phyloP scores from a whole-genome alignment of 139 green algal species.

The Ettlia oleoabundans region DNA sequence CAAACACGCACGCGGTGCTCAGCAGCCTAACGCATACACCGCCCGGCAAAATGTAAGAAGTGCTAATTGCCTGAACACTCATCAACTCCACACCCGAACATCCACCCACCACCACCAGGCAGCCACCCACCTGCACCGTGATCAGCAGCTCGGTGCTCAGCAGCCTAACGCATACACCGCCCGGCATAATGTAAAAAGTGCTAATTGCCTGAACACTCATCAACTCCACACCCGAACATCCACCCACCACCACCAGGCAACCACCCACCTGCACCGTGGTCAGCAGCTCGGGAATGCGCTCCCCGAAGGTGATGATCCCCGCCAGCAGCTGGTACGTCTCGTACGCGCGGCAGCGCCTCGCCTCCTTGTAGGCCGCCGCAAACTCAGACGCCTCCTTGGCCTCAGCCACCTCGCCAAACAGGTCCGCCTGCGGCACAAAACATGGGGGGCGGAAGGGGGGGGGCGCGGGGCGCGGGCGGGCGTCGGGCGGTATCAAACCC shows the following conservation, averaged over 20 bases:
- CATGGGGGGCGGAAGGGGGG: not conserved
- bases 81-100: not conserved
- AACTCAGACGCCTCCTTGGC: slow-evolving; percentile 81
- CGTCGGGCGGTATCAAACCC: too few relatives aligned
- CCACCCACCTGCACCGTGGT: slow-evolving; percentile 26
- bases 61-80: too few relatives aligned
- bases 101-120: not conserved
- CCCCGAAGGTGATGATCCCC: slow-evolving; percentile 63
- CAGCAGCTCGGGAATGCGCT: slow-evolving; percentile 56
- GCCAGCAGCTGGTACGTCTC: slow-evolving; percentile 83
- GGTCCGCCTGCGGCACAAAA: slow-evolving; percentile 58
- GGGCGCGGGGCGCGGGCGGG: not conserved
- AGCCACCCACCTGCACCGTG: slow-evolving; percentile 26
- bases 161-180: not conserved
- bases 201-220: too few relatives aligned
- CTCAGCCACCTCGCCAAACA: slow-evolving; percentile 81
- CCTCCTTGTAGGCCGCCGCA: slow-evolving; percentile 81
- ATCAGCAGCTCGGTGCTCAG: slow-evolving; percentile 43
- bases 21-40: not conserved
- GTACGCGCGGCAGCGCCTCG: slow-evolving; percentile 71
- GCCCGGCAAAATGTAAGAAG: too few relatives aligned
- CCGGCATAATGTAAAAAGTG: too few relatives aligned
- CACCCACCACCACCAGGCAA: not conserved
- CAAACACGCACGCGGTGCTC: not conserved
- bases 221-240: not conserved